A percentile compares a stretch with the other conserved stretches of the same genome.
These are phyloP conservation scores for Penicillium paneum DNA, from an alignment of 2,329 filamentous ascomycete species.

Conservation along the genomic window DNA sequence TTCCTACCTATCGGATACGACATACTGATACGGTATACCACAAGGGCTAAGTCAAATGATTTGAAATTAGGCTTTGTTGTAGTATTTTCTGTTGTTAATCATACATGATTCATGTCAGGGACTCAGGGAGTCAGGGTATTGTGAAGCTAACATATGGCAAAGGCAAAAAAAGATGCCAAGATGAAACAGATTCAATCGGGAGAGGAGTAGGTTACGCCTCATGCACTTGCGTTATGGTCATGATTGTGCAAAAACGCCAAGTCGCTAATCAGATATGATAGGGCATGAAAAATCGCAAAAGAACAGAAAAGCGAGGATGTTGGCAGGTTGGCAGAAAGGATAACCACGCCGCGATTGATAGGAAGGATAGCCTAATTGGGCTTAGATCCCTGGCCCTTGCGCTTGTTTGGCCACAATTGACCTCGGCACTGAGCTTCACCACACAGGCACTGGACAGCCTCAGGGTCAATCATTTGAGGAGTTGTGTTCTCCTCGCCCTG, in stretches of 20 bases:
- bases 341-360: not conserved
- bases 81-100: not conserved
- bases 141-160: not conserved
- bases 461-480: conserved; percentile 31
- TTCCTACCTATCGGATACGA: not conserved
- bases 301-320: not conserved
- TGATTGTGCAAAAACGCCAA: not conserved
- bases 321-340: not conserved
- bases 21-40: no score
- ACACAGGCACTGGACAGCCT: conserved; percentile 44
- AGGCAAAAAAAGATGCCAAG: not conserved
- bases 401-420: conserved; percentile 43
- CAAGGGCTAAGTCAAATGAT: not conserved
- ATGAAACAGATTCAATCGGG: not conserved
- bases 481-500: conserved; percentile 27
- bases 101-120: not conserved
- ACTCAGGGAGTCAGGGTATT: not conserved
- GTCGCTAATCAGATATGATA: not conserved
- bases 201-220: not conserved
- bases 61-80: not conserved
- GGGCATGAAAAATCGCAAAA: not conserved
- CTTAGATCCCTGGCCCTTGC: conserved; percentile 29
- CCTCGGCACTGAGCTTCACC: conserved; percentile 44
- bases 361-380: not conserved
- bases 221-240: not conserved